Base-by-base conservation (phyloP, 2,329 filamentous ascomycete genomes). In the Penicillium hesseltinei region DNA sequence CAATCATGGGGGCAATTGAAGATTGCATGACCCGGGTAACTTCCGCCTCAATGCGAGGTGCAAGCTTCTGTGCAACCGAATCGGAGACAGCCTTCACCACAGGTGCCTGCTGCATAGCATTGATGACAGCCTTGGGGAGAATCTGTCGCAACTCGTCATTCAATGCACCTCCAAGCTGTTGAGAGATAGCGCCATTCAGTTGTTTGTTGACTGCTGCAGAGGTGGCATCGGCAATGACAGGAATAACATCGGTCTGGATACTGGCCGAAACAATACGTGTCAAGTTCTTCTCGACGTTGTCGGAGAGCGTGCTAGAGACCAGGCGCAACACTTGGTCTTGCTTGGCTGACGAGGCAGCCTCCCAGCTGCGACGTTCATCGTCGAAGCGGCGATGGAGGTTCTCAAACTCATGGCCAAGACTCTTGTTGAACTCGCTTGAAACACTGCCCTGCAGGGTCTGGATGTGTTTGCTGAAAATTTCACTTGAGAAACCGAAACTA, bases 201-300 rank as follows among this genome's bases (percentile, higher is more conserved):
- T 90, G 86, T 60, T 89, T 87, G 54, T 88, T 84, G 29, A 96
- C 81, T 5, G 88, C 83, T 60, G 85, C 84, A 44, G 84, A 81
- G 15, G 90, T 86, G 42, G 87, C 81, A 51, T 87, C 82, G 40
- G 86, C 83, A 56, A 97, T 79, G 33, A 87, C 81, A 11, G 94
- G 93, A 51, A 96, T 80, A 44, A 97, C 85, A 15, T 86, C 82
- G 54, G 86, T 82, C 60, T 90, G 84, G 63, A 96, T 90, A 72
- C 89, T 89, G 47, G 86, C 82, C 46, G 85, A 84, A 50, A 96
- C 87, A 64, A 96, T 90, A 59, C 86, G 87, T 59, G 86, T 82
- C 38, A 97, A 82, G 23, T 90, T 90, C 67, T 89, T 87, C 73
- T 91, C 87, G 25, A 90, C 84, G 56, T 90, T 90, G 59, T 88